Percentiles rank a stretch among this genome's conserved stretches.
These are phyloP conservation scores for Aciculosporium take DNA, from an alignment of 2,329 filamentous ascomycete species.

Conservation along the genomic window DNA sequence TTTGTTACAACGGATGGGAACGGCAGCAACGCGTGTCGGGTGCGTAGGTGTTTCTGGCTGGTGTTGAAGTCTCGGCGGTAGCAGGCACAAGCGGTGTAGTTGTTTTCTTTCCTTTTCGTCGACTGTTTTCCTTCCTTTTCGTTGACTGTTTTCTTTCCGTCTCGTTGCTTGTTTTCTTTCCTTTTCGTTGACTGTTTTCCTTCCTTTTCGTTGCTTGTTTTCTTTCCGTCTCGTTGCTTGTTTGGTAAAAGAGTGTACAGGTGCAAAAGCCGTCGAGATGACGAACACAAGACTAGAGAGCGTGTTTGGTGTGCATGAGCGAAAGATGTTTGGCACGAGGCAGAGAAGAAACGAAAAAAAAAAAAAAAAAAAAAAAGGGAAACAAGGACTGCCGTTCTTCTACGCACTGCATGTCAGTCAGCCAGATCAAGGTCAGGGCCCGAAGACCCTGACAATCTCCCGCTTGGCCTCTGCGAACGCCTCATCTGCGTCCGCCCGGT, in stretches of 20 bases:
- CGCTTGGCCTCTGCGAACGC: not conserved
- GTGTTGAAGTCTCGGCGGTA: not conserved
- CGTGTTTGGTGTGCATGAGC: not conserved
- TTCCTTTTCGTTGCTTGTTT: too few relatives aligned
- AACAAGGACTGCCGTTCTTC: not conserved
- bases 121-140: too few relatives aligned
- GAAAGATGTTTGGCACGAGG: too few relatives aligned
- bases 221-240: too few relatives aligned
- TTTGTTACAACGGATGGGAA: not conserved
- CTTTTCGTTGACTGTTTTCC: too few relatives aligned
- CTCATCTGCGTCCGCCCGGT: slow-evolving; percentile 2
- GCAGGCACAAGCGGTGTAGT: not conserved
- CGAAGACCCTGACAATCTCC: slow-evolving; percentile 1
- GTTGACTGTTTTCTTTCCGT: too few relatives aligned
- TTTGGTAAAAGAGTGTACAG: slow-evolving; percentile 1
- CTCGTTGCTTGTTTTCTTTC: too few relatives aligned
- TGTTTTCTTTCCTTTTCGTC: too few relatives aligned
- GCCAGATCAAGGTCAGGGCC: not conserved
- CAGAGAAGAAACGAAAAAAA: too few relatives aligned
- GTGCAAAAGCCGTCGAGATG: slow-evolving; percentile 1
- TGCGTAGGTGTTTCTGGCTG: not conserved
- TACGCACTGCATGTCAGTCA: not conserved
- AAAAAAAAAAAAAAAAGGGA: too few relatives aligned
- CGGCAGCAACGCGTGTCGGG: not conserved
- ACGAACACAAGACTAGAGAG: not conserved